Base-by-base conservation (phyloP, 1,284 basidiomycete species). In the Cronartium quercuum region DNA sequence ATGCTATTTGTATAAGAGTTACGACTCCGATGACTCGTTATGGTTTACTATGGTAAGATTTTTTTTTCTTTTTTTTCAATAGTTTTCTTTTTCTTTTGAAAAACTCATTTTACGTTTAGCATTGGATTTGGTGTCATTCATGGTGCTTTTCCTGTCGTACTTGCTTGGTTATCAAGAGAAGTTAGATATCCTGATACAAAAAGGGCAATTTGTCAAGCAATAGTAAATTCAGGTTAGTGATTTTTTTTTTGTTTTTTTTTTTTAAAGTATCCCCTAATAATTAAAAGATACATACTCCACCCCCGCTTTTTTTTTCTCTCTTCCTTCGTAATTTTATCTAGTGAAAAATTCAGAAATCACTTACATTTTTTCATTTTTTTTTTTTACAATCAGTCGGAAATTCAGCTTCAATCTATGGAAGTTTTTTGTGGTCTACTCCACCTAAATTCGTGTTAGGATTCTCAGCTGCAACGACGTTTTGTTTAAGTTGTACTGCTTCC, bases 121-220 rank as follows among this genome's bases (percentile, higher is more conserved):
- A 35, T 85, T 73, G 84, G 81, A 15, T 84, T 84, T 64, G 84
- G 82, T 2, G 82, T 80, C 35, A 82, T 85, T 57, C 85, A 84
- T 77, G 82, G 83, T 29, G 80, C 82, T 0, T 82, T 82, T 34
- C 84, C 84, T 6, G 78, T 84, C 47, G 80, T 80, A 6, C 80
- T 84, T 41, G 81, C 83, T 24, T 84, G 83, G 81, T 80, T 83
- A 9, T 80, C 81, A 21, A 82, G 82, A 76, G 77, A 83, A 62
- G 79, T 83, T 69, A 70, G 77, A 10, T 77, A 78, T 38, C 83
- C 82, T 0, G 80, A 82, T 24, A 82, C 83, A 76, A 84, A 84
- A 78, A 79, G 83, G 35, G 83, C 82, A 3, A 82, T 83, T 66
- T 80, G 81, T 15, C 82, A 82, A 65, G 83, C 83, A 10, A 76